These are phyloP conservation scores for Yarrowia deformans DNA, from an alignment of 805 yeast species.

Conservation along the genomic window DNA sequence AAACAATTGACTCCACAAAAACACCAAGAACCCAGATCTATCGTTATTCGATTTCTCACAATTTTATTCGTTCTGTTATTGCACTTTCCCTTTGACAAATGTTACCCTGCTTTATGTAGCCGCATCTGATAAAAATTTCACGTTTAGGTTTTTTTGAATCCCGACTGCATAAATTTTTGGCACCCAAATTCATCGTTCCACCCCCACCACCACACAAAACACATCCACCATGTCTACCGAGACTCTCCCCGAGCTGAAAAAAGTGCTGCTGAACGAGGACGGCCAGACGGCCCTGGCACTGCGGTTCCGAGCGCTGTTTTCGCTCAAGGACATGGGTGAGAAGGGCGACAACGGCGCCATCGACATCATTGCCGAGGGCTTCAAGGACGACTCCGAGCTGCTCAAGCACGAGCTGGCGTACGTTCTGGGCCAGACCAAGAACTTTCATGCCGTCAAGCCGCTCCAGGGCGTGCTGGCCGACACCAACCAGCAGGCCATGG, in stretches of 20 bases:
- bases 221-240: constrained; percentile 8
- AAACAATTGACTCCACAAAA: too few relatives aligned
- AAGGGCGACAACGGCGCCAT: constrained; percentile 73
- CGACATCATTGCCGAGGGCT: constrained; percentile 83
- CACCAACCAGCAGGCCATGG: constrained; percentile 80
- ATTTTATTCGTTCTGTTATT: too few relatives aligned
- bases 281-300: constrained; percentile 80
- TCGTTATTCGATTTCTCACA: too few relatives aligned
- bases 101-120: constrained; percentile 8
- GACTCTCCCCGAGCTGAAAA: constrained; percentile 43
- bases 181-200: background rate
- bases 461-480: constrained; percentile 74
- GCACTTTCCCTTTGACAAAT: too few relatives aligned
- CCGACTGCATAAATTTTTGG: constrained; percentile 8
- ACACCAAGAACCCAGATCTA: too few relatives aligned
- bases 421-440: constrained; percentile 94
- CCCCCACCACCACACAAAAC: constrained; percentile 3
- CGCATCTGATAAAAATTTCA: constrained; percentile 27
- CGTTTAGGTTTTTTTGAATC: background rate
- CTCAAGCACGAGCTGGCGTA: constrained; percentile 98
- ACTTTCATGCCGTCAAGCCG: constrained; percentile 75
- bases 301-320: constrained; percentile 93
- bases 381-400: constrained; percentile 81
- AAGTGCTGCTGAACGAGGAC: constrained; percentile 47
- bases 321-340: constrained; percentile 83